phyloP scores from a whole-genome alignment of 495 filamentous ascomycete species.

The Peziza echinospora region DNA sequence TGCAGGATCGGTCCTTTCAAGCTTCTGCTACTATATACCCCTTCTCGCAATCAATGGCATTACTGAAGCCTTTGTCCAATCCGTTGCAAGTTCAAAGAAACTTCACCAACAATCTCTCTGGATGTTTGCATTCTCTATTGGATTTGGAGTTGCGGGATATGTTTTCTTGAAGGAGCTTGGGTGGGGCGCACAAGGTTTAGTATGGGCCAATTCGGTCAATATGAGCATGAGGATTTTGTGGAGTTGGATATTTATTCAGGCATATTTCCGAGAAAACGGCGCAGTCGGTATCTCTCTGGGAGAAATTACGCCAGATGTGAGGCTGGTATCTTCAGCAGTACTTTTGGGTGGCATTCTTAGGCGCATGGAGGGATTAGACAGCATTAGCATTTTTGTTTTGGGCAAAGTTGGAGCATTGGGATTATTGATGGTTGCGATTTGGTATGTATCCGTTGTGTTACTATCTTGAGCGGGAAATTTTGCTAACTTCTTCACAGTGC shows the following conservation, averaged over 20 bases:
- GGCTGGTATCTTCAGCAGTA: slow-evolving; percentile 20
- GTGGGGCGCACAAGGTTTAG: slow-evolving; percentile 56
- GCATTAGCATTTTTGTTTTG: slow-evolving; percentile 31
- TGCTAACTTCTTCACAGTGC: slow-evolving; percentile 24
- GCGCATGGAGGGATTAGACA: slow-evolving; percentile 16
- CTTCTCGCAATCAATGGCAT: slow-evolving; percentile 82
- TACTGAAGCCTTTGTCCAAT: slow-evolving; percentile 75
- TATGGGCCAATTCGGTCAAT: slow-evolving; percentile 66
- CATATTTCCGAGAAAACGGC: slow-evolving; percentile 33
- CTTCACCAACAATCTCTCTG: slow-evolving; percentile 52
- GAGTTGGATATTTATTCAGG: slow-evolving; percentile 47
- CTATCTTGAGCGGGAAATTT: slow-evolving; percentile 23
- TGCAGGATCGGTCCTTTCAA: slow-evolving; percentile 40
- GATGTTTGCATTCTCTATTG: slow-evolving; percentile 59
- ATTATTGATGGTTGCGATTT: slow-evolving; percentile 25
- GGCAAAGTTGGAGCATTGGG: slow-evolving; percentile 32
- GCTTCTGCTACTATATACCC: slow-evolving; percentile 82
- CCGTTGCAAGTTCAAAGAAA: slow-evolving; percentile 47
- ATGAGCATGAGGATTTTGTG: slow-evolving; percentile 66
- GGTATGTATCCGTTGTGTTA: slow-evolving; percentile 15
- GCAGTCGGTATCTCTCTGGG: slow-evolving; percentile 11
- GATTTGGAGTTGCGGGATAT: slow-evolving; percentile 50
- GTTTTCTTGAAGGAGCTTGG: slow-evolving; percentile 41
- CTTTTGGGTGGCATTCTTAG: slow-evolving; percentile 18
- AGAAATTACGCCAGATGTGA: slow-evolving; percentile 15